These are phyloP conservation scores for Gonium pectorale DNA, from an alignment of 139 green algal genomes.

Conservation along the genomic window DNA sequence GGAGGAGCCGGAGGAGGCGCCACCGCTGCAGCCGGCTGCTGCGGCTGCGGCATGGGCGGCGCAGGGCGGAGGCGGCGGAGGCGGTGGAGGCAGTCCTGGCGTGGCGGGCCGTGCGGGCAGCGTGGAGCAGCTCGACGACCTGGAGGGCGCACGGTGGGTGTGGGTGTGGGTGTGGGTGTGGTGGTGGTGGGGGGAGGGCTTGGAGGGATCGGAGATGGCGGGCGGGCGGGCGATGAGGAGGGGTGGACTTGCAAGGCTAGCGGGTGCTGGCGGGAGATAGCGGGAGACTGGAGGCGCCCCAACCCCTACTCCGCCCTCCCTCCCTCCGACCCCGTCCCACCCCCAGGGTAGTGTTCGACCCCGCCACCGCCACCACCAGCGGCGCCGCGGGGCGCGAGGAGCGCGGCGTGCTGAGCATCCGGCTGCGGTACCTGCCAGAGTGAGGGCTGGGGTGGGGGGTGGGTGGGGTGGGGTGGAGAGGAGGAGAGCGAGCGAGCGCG, in stretches of 20 bases:
- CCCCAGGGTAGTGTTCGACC: conserved; percentile 30
- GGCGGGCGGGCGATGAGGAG: no score
- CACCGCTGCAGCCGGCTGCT: neutral
- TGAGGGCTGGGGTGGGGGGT: neutral
- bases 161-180: neutral
- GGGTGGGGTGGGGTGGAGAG: neutral
- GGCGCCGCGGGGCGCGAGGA: neutral
- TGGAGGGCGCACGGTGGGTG: neutral
- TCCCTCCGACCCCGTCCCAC: neutral
- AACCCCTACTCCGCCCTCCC: neutral
- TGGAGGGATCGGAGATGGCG: neutral
- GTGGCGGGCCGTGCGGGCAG: neutral
- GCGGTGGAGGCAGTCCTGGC: no score
- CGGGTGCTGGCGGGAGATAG: no score
- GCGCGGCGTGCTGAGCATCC: neutral
- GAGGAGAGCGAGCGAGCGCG: no score
- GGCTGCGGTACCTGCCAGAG: conserved; percentile 23
- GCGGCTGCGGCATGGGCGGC: neutral
- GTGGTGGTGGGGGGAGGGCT: neutral
- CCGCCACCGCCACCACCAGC: neutral
- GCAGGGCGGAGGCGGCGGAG: no score
- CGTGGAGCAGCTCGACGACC: conserved; percentile 4
- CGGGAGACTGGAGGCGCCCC: no score
- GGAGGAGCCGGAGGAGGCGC: neutral
- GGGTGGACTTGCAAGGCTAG: no score